phyloP scores from a whole-genome alignment of 257 asterid genomes.

The Nyctanthes arbortristis region DNA sequence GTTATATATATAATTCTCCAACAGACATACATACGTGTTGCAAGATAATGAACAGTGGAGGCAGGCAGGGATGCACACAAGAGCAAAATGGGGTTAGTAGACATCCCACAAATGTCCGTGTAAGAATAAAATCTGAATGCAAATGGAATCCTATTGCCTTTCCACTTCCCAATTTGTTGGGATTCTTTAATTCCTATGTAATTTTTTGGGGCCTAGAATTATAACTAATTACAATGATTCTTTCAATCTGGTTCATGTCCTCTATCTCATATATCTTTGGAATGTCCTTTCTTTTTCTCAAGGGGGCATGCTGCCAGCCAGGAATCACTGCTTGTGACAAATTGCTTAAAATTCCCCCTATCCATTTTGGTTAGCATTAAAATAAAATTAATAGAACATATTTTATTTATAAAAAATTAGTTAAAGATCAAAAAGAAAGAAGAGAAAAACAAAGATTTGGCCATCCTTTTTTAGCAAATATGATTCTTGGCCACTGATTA shows the following conservation, averaged over 20 bases:
- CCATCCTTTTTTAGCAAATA: conserved; percentile 7
- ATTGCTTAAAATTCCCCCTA: neutral
- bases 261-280: neutral
- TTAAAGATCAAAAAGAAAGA: neutral
- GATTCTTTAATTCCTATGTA: conserved; percentile 38
- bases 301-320: neutral
- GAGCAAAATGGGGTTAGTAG: conserved; percentile 43
- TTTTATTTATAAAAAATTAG: too few relatives aligned
- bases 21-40: neutral
- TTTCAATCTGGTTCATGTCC: conserved; percentile 12
- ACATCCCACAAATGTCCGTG: conserved; percentile 49
- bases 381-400: too few relatives aligned
- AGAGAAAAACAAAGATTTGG: neutral
- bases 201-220: neutral
- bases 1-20: neutral
- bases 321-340: neutral
- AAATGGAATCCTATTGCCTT: conserved; percentile 43
- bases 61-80: neutral
- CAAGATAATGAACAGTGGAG: neutral
- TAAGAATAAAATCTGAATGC: neutral
- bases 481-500: neutral
- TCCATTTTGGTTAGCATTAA: neutral
- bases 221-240: neutral
- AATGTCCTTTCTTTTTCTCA: neutral
- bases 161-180: conserved; percentile 52